These are phyloP conservation scores for Cornus controversa DNA, from an alignment of 148 eudicot species.

Conservation along the genomic window DNA sequence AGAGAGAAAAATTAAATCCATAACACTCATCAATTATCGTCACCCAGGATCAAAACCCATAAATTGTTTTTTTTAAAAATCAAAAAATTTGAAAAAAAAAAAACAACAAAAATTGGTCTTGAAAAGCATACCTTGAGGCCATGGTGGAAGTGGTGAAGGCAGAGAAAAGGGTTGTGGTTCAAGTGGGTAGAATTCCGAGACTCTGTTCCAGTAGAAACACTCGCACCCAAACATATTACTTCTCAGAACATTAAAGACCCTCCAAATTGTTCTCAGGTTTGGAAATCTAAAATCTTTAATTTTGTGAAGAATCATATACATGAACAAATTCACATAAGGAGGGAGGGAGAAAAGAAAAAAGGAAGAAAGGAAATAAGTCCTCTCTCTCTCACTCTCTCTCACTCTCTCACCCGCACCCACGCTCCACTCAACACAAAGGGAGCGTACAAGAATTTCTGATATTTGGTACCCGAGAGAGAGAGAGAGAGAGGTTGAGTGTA, in stretches of 20 bases:
- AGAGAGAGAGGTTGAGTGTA: not conserved
- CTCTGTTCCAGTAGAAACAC: conserved; percentile 23
- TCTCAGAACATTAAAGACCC: not conserved
- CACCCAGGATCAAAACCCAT: not conserved
- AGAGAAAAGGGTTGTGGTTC: conserved; percentile 21
- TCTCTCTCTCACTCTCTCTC: not conserved
- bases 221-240: conserved; percentile 23
- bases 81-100: not conserved
- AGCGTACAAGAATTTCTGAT: not conserved
- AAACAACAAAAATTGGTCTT: not conserved
- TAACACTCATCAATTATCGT: not conserved
- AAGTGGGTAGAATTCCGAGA: not conserved
- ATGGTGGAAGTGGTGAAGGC: conserved; percentile 27
- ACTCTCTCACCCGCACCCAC: not conserved
- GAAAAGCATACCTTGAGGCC: conserved; percentile 26
- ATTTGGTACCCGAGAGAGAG: not conserved
- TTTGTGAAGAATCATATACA: not conserved
- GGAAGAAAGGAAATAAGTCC: not conserved
- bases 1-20: not conserved
- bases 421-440: not conserved
- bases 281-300: not conserved
- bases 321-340: not conserved
- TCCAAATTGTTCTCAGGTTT: not conserved
- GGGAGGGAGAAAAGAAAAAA: not conserved
- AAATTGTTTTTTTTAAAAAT: not conserved